These are phyloP conservation scores for Pulchroboletus neoregius DNA, from an alignment of 1,284 basidiomycete genomes.

Conservation along the genomic window DNA sequence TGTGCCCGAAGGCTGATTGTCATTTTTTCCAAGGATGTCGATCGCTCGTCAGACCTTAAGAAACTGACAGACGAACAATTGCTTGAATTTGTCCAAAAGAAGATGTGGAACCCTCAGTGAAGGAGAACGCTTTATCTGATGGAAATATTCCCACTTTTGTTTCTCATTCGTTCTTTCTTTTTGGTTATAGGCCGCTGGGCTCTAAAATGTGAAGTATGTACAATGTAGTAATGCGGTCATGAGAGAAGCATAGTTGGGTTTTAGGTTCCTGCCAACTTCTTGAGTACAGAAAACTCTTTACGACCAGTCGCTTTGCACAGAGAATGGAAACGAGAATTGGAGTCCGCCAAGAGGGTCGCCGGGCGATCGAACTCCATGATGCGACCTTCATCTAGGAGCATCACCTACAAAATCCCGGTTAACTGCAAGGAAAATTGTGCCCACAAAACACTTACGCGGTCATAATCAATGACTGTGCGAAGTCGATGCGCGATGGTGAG, in stretches of 20 bases:
- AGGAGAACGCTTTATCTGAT: neutral
- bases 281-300: constrained; percentile 73
- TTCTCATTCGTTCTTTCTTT: neutral
- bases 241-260: neutral
- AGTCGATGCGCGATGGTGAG: constrained; percentile 70
- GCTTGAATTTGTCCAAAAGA: constrained; percentile 48
- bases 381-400: constrained; percentile 83
- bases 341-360: constrained; percentile 58
- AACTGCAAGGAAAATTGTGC: constrained; percentile 14
- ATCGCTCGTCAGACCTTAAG: constrained; percentile 53
- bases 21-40: constrained; percentile 46
- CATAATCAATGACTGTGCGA: constrained; percentile 67
- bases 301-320: constrained; percentile 82
- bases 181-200: neutral
- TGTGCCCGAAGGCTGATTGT: neutral
- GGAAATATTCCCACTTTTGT: neutral
- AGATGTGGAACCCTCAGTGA: constrained; percentile 65
- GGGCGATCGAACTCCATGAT: constrained; percentile 83
- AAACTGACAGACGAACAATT: constrained; percentile 54
- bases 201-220: constrained; percentile 10
- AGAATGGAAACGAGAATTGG: constrained; percentile 66
- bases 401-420: constrained; percentile 46
- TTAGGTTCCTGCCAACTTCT: constrained; percentile 57
- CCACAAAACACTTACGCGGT: constrained; percentile 41
- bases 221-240: neutral